A percentile compares a stretch with the other conserved stretches of the same genome.
phyloP scores from a whole-genome alignment of 176 grass and related monocot species.

The Oryza longistaminata region DNA sequence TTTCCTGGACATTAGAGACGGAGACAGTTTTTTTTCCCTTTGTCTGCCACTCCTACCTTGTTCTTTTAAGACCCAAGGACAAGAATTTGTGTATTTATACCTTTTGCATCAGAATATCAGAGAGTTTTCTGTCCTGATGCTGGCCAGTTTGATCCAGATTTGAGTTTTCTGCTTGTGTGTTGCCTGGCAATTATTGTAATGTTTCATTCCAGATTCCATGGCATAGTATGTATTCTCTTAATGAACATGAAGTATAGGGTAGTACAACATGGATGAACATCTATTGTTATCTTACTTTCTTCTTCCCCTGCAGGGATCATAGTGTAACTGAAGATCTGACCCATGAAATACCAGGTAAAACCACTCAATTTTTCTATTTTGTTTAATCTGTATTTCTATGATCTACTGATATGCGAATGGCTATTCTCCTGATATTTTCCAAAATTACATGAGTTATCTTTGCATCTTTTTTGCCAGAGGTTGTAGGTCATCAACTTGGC shows the following conservation, averaged over 20 bases:
- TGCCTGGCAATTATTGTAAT: background rate
- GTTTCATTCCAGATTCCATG: slow-evolving; percentile 2
- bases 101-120: too few species aligned
- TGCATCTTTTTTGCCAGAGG: slow-evolving; percentile 34
- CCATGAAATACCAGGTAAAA: slow-evolving; percentile 32
- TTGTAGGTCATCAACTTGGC: slow-evolving; percentile 44
- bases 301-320: slow-evolving; percentile 9
- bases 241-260: background rate
- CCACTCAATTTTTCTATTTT: background rate
- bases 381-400: background rate
- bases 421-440: slow-evolving; percentile 9
- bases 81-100: too few species aligned
- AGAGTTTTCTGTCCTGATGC: background rate
- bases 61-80: too few species aligned
- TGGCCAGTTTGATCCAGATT: background rate
- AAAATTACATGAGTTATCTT: slow-evolving; percentile 1
- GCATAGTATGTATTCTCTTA: background rate
- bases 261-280: background rate
- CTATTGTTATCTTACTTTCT: background rate
- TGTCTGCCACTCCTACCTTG: too few species aligned
- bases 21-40: too few species aligned
- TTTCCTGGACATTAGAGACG: too few species aligned
- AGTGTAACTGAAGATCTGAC: slow-evolving; percentile 18
- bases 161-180: background rate
- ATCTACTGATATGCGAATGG: slow-evolving; percentile 10